These are phyloP conservation scores for Ophiobolus disseminans DNA, from an alignment of 2,329 filamentous ascomycete species.

Conservation along the genomic window DNA sequence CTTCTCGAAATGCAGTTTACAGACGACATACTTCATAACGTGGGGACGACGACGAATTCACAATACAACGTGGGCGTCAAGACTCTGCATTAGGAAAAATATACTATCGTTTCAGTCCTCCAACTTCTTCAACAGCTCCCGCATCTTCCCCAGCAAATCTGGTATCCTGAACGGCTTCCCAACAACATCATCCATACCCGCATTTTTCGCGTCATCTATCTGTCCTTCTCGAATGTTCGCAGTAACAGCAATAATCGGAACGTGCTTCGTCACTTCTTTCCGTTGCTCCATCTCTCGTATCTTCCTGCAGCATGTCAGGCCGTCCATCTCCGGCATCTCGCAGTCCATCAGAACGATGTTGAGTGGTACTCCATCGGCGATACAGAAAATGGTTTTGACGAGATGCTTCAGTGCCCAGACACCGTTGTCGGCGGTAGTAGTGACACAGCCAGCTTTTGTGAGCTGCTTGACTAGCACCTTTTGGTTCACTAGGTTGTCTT, in stretches of 20 bases:
- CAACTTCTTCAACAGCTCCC: slow-evolving; percentile 24
- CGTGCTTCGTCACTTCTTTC: slow-evolving; percentile 29
- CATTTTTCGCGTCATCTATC: slow-evolving; percentile 36
- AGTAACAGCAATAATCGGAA: slow-evolving; percentile 47
- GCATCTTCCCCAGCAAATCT: slow-evolving; percentile 39
- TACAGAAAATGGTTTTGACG: slow-evolving; percentile 21
- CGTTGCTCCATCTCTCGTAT: slow-evolving; percentile 40
- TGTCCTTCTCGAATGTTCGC: slow-evolving; percentile 47
- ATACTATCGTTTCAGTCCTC: too few species aligned
- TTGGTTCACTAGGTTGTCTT: too few species aligned
- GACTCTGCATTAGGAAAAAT: too few species aligned
- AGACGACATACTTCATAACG: too few species aligned
- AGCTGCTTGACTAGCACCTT: slow-evolving; percentile 46
- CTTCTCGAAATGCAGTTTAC: too few species aligned
- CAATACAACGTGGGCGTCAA: too few species aligned
- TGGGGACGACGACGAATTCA: too few species aligned
- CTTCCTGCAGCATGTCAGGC: slow-evolving; percentile 39
- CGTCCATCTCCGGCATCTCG: slow-evolving; percentile 52
- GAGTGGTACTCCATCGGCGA: slow-evolving; percentile 23
- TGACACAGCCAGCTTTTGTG: slow-evolving; percentile 36
- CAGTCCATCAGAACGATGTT: slow-evolving; percentile 46
- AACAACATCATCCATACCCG: slow-evolving; percentile 47
- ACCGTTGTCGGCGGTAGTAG: slow-evolving; percentile 44
- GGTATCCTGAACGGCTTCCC: slow-evolving; percentile 45
- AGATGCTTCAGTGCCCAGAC: slow-evolving; percentile 37